phyloP scores from a whole-genome alignment of 139 green algal genomes.

The Tetratostichococcus sp. region DNA sequence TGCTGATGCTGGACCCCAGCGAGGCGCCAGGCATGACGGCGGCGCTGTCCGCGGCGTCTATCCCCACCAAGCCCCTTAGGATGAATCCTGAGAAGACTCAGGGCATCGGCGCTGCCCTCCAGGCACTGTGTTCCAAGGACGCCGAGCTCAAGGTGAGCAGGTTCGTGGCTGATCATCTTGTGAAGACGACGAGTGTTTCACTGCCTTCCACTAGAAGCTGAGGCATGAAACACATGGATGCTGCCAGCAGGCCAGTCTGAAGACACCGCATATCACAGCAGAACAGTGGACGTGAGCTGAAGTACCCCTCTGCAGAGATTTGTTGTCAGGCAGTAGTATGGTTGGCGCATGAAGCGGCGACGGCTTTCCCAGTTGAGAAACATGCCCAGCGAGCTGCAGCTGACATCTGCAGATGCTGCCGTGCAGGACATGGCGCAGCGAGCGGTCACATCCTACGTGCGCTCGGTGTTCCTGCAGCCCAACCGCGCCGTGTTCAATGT shows the following conservation, averaged over 20 bases:
- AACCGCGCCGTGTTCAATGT: conserved; percentile 82
- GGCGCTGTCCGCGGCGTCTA: conserved; percentile 65
- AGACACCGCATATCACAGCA: no score
- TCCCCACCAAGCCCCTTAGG: conserved; percentile 75
- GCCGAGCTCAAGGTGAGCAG: conserved; percentile 71
- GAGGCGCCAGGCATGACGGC: conserved; percentile 63
- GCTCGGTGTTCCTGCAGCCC: conserved; percentile 82
- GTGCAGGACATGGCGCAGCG: conserved; percentile 80
- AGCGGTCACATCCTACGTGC: conserved; percentile 81
- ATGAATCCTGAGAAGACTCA: conserved; percentile 79
- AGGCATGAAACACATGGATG: background rate
- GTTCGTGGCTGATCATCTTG: no score
- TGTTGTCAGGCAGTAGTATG: no score
- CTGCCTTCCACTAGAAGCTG: background rate
- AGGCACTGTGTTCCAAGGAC: conserved; percentile 82
- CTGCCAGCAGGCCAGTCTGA: no score
- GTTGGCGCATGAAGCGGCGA: background rate
- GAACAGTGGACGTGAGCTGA: no score
- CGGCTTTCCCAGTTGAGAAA: background rate
- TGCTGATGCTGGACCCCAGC: conserved; percentile 75
- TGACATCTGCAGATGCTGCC: background rate
- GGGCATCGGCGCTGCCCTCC: conserved; percentile 63
- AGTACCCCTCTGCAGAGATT: no score
- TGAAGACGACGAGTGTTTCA: background rate
- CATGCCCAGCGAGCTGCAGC: background rate